Conservation (phyloP, 306 rosid genomes). For the Leucaena leucocephala region DNA sequence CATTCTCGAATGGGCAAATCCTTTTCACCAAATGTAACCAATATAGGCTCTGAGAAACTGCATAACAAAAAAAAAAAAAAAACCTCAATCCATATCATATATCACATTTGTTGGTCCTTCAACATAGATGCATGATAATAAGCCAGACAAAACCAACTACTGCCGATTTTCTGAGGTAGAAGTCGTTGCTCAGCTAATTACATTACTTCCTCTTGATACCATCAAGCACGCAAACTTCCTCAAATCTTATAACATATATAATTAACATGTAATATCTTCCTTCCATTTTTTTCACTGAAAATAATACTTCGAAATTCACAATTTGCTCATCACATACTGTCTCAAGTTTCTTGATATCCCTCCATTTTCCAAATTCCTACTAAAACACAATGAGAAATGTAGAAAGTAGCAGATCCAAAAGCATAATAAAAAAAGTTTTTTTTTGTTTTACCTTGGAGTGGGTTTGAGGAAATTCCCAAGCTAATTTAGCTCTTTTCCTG, state of each 20-base stretch:
- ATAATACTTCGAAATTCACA: not conserved
- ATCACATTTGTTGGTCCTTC: not conserved
- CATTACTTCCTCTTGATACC: not conserved
- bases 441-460: conserved; percentile 45
- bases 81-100: not conserved
- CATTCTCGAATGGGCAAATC: conserved; percentile 1
- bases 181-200: not conserved
- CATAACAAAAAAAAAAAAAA: not conserved
- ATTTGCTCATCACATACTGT: not conserved
- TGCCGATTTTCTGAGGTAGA: not conserved
- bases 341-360: not conserved
- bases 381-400: not conserved
- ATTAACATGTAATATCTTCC: not conserved
- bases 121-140: not conserved
- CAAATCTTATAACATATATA: not conserved
- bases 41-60: not conserved
- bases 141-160: not conserved
- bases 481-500: conserved; percentile 55
- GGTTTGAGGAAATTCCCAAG: conserved; percentile 53
- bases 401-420: conserved; percentile 17
- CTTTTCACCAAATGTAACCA: not conserved
- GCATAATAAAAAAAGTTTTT: not conserved
- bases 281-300: not conserved
- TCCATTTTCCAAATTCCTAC: not conserved
- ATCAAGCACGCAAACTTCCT: not conserved